Evolutionary conservation across 75 land plant species (phyloP).

Genomic region (Selaginella moellendorffii): DNA sequence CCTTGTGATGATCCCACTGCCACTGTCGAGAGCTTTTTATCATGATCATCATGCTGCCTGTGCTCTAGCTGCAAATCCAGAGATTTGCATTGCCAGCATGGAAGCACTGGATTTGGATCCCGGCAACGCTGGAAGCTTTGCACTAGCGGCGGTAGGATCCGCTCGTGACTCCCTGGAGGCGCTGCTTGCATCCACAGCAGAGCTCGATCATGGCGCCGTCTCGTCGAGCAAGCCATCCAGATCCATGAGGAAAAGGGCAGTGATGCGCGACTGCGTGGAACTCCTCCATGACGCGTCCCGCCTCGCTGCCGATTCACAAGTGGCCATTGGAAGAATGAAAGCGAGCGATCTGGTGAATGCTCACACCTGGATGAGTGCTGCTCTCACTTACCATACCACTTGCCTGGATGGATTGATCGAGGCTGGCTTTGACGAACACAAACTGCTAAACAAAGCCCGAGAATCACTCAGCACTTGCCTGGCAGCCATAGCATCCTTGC

Average conservation of each 20-base stretch:
- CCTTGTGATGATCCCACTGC: no score
- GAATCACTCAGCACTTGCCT: background rate
- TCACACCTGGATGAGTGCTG: constrained; percentile 6
- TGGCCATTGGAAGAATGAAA: background rate
- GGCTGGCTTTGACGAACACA: background rate
- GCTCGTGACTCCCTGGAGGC: background rate
- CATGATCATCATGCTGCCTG: no score
- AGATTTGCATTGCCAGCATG: background rate
- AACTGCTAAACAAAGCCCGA: background rate
- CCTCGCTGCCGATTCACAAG: background rate
- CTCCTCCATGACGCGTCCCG: background rate
- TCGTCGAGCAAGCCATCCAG: background rate
- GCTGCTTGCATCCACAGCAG: background rate
- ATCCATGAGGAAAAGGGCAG: background rate
- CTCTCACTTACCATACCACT: background rate
- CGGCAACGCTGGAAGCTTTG: background rate
- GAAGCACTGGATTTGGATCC: background rate
- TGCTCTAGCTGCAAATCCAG: no score
- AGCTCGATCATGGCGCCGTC: background rate
- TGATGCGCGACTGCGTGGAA: background rate
- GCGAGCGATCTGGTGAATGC: background rate
- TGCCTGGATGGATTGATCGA: background rate
- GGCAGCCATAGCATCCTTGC: background rate
- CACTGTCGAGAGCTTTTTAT: no score
- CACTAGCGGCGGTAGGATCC: background rate